Percentiles rank a stretch among this genome's conserved stretches.
phyloP scores from a whole-genome alignment of 805 yeast genomes.

The Kodamaea sagamina region DNA sequence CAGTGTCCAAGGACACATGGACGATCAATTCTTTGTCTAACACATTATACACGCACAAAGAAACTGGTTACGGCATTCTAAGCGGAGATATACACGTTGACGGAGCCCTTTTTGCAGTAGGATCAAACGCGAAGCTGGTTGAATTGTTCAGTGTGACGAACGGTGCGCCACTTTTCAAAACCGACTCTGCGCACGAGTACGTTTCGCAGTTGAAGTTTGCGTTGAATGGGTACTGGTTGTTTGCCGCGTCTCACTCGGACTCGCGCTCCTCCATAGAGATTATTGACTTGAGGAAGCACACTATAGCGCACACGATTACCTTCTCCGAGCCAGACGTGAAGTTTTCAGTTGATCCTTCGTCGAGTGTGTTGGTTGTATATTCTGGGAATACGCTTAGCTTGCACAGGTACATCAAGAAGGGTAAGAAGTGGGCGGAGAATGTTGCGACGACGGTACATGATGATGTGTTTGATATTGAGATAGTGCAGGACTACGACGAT shows the following conservation, averaged over 20 bases:
- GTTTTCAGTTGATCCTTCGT: conserved; percentile 39
- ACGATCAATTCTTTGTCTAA: conserved; percentile 18
- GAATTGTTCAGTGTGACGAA: conserved; percentile 42
- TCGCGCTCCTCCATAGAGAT: conserved; percentile 34
- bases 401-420: conserved; percentile 42
- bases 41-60: conserved; percentile 10
- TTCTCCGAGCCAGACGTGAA: conserved; percentile 21
- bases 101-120: conserved; percentile 48
- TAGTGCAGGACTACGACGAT: conserved; percentile 12
- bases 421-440: conserved; percentile 36
- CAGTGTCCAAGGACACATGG: conserved; percentile 30
- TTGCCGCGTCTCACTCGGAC: conserved; percentile 31
- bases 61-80: neutral
- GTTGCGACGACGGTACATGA: conserved; percentile 7
- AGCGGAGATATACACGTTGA: conserved; percentile 47
- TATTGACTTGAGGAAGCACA: conserved; percentile 51
- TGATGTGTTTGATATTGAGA: conserved; percentile 4
- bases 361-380: conserved; percentile 31
- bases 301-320: conserved; percentile 28
- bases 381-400: conserved; percentile 24
- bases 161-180: conserved; percentile 36
- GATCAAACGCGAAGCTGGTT: conserved; percentile 34
- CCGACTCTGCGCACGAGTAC: conserved; percentile 23
- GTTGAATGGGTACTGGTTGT: conserved; percentile 65
- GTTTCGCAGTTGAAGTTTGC: conserved; percentile 51